These are phyloP conservation scores for Pleoardoris graminearum DNA, from an alignment of 2,329 filamentous ascomycete species.

Conservation along the genomic window DNA sequence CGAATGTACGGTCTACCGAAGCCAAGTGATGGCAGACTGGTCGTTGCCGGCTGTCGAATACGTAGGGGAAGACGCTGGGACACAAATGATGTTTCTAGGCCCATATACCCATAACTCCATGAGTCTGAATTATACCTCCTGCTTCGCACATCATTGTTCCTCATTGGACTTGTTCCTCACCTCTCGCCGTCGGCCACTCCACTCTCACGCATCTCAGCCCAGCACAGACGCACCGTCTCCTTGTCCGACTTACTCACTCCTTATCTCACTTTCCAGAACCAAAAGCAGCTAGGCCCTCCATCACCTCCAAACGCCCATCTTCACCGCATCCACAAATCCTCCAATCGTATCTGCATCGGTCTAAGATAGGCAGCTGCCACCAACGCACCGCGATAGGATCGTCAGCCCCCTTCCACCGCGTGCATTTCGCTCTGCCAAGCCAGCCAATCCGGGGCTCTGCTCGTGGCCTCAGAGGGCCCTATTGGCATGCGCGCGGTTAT, in stretches of 20 bases:
- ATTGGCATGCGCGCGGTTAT: conserved; percentile 28
- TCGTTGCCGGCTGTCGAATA: neutral
- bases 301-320: no score
- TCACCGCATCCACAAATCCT: conserved; percentile 31
- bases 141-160: neutral
- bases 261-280: conserved; percentile 29
- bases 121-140: neutral
- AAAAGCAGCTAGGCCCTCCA: conserved; percentile 14
- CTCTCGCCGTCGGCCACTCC: conserved; percentile 22
- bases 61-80: neutral
- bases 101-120: no score
- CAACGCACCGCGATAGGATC: conserved; percentile 25
- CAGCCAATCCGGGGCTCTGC: conserved; percentile 22
- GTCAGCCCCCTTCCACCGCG: conserved; percentile 20
- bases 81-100: no score
- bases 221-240: conserved; percentile 6
- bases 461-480: conserved; percentile 23
- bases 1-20: neutral
- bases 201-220: neutral
- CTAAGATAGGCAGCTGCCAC: conserved; percentile 43
- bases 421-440: conserved; percentile 24
- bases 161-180: neutral
- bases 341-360: conserved; percentile 23
- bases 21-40: neutral
- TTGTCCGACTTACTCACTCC: conserved; percentile 8